Evolutionary conservation across 2,329 filamentous ascomycete species (phyloP).

Genomic region (Fusarium gaditjirri): DNA sequence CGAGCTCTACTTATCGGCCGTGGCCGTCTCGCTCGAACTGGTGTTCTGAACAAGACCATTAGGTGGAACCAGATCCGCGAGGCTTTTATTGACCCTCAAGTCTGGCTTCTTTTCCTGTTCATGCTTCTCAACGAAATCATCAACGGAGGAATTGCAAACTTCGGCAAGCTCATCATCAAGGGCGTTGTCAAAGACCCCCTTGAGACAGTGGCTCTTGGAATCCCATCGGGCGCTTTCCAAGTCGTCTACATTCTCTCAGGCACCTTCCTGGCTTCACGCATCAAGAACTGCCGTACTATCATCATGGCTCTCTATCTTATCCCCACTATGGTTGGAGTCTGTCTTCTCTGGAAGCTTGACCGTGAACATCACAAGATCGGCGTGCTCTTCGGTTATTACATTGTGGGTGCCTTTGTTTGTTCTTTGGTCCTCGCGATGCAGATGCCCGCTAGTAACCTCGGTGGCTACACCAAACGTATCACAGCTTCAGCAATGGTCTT

Average conservation of each 20-base stretch:
- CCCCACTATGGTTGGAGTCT: slow-evolving; percentile 60
- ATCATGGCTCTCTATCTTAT: slow-evolving; percentile 62
- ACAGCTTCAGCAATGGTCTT: slow-evolving; percentile 59
- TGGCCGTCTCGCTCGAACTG: slow-evolving; percentile 61
- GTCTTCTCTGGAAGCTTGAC: slow-evolving; percentile 60
- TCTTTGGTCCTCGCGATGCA: slow-evolving; percentile 65
- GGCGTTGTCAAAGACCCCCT: slow-evolving; percentile 50
- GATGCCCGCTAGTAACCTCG: slow-evolving; percentile 60
- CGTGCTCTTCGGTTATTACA: slow-evolving; percentile 63
- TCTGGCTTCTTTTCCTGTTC: slow-evolving; percentile 64
- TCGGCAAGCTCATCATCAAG: slow-evolving; percentile 64
- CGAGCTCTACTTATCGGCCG: slow-evolving; percentile 67
- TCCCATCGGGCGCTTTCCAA: slow-evolving; percentile 64
- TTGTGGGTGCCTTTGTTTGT: slow-evolving; percentile 59
- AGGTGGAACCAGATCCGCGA: slow-evolving; percentile 61
- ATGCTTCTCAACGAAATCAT: slow-evolving; percentile 65
- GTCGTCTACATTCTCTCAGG: slow-evolving; percentile 62
- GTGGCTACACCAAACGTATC: slow-evolving; percentile 59
- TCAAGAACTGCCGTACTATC: slow-evolving; percentile 59
- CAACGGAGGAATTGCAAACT: slow-evolving; percentile 64
- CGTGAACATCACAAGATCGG: slow-evolving; percentile 54
- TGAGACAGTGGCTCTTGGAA: slow-evolving; percentile 60
- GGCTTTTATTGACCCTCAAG: slow-evolving; percentile 59
- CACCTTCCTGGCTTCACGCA: slow-evolving; percentile 59
- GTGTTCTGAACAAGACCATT: slow-evolving; percentile 59